These are phyloP conservation scores for Trichomonas gallinae DNA, from an alignment of 208 protist genomes.

Conservation along the genomic window DNA sequence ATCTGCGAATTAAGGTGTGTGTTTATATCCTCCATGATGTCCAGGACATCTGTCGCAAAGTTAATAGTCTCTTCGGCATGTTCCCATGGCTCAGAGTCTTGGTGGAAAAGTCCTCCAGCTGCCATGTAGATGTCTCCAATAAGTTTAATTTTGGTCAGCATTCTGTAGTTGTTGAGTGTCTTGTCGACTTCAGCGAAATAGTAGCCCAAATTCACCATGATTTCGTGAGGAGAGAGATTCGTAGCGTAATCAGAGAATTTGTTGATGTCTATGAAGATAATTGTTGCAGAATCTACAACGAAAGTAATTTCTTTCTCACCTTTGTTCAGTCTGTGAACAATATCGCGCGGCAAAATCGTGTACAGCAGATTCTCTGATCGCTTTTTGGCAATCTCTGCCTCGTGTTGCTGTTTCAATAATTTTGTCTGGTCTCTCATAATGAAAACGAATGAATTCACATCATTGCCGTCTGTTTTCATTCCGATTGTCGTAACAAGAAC, in stretches of 20 bases:
- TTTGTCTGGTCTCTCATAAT: not conserved
- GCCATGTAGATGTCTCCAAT: not conserved
- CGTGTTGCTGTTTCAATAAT: not conserved
- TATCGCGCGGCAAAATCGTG: not conserved
- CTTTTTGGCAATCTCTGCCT: not conserved
- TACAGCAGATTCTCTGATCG: not conserved
- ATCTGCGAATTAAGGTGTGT: not conserved
- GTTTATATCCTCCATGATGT: not conserved
- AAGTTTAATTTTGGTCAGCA: not conserved
- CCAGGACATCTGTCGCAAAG: not conserved
- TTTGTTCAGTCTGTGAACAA: not conserved
- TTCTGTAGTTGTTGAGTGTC: not conserved
- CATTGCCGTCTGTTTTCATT: not conserved
- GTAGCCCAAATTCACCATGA: not conserved
- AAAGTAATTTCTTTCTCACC: not conserved
- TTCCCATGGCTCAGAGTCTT: too few species aligned
- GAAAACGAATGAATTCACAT: not conserved
- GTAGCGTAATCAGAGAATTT: not conserved
- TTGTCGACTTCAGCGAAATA: not conserved
- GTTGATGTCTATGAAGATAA: slow-evolving; percentile 3
- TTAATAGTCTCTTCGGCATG: not conserved
- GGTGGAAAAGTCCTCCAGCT: not conserved
- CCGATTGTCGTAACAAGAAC: not conserved
- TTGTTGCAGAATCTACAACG: not conserved
- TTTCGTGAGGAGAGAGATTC: not conserved